Conservation (phyloP, 2,329 filamentous ascomycete species). For the Curvularia sp. region DNA sequence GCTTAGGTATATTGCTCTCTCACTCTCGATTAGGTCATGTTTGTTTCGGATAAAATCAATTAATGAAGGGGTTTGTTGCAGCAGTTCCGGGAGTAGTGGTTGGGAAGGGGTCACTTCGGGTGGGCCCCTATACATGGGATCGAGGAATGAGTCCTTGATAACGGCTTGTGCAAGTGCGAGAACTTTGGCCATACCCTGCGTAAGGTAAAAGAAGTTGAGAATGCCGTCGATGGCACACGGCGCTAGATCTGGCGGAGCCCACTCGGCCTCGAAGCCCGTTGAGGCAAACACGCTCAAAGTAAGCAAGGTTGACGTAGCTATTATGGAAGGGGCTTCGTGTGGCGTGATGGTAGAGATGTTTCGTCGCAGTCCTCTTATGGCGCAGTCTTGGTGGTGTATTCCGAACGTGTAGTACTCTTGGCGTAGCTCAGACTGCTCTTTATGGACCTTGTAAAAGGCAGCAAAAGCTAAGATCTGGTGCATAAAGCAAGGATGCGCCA, state of each 20-base stretch:
- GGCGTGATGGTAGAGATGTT: constrained; percentile 39
- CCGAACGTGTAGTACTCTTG: constrained; percentile 44
- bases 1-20: constrained; percentile 25
- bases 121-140: constrained; percentile 30
- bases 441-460: constrained; percentile 49
- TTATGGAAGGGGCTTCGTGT: constrained; percentile 42
- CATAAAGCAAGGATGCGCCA: constrained; percentile 49
- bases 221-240: constrained; percentile 41
- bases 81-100: constrained; percentile 38
- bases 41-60: constrained; percentile 32
- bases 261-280: constrained; percentile 34
- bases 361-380: constrained; percentile 43
- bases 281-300: constrained; percentile 44
- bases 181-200: constrained; percentile 47
- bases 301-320: constrained; percentile 43
- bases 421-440: constrained; percentile 33
- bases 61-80: constrained; percentile 31
- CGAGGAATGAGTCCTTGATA: constrained; percentile 37
- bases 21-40: constrained; percentile 26
- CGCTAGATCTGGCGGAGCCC: constrained; percentile 11
- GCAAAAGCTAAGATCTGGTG: constrained; percentile 53
- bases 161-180: constrained; percentile 29
- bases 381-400: constrained; percentile 49
- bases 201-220: constrained; percentile 45
- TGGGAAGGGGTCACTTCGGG: constrained; percentile 33